These are phyloP conservation scores for Zygotorulaspora chibaensis DNA, from an alignment of 805 yeast genomes.

Conservation along the genomic window DNA sequence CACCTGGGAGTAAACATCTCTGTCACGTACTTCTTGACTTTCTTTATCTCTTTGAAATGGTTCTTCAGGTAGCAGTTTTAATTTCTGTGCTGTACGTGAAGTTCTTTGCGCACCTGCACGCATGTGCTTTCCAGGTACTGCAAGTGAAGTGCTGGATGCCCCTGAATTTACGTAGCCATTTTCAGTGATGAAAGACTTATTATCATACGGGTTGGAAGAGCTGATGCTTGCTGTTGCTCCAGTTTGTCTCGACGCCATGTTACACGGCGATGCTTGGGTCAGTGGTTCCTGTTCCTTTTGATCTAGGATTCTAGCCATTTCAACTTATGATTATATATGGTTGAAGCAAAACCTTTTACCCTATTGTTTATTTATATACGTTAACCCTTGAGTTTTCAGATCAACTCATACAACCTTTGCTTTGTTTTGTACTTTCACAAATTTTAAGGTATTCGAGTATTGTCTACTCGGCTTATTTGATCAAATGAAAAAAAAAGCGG, in stretches of 20 bases:
- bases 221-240: not conserved
- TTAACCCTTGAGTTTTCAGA: too few relatives aligned
- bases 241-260: not conserved
- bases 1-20: slow-evolving; percentile 78
- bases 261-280: not conserved
- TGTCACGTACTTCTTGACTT: slow-evolving; percentile 17
- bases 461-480: not conserved
- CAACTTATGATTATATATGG: not conserved
- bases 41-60: slow-evolving; percentile 33
- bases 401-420: not conserved
- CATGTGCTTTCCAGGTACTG: slow-evolving; percentile 11
- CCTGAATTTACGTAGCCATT: too few relatives aligned
- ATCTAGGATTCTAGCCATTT: slow-evolving; percentile 2
- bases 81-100: slow-evolving; percentile 67
- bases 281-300: slow-evolving; percentile 6
- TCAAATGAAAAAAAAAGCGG: not conserved
- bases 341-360: too few relatives aligned
- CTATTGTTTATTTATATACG: not conserved
- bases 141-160: not conserved
- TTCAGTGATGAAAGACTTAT: not conserved
- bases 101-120: slow-evolving; percentile 61
- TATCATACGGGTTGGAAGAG: not conserved
- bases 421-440: not conserved
- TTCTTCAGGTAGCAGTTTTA: slow-evolving; percentile 66
- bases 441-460: not conserved